phyloP scores from a whole-genome alignment of 148 eudicot genomes.

The Rhododendron kiyosumense region DNA sequence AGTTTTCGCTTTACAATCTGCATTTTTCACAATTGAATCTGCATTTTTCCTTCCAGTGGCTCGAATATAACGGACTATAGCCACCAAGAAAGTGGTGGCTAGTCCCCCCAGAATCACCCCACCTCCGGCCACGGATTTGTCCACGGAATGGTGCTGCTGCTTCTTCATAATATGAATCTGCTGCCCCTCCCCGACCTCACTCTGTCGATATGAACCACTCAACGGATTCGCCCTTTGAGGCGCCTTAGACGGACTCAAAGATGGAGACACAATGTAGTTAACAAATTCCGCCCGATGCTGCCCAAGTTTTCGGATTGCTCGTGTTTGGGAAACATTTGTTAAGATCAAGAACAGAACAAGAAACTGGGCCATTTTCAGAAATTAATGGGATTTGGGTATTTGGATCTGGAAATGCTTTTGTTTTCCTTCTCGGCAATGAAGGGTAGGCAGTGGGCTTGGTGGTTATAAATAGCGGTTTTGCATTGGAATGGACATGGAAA shows the following conservation, averaged over 20 bases:
- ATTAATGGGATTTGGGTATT: not conserved
- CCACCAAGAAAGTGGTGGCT: slow-evolving; percentile 37
- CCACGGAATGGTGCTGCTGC: slow-evolving; percentile 22
- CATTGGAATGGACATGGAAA: not conserved
- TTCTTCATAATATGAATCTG: not conserved
- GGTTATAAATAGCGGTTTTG: not conserved
- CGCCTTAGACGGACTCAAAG: slow-evolving; percentile 16
- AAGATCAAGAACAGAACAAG: slow-evolving; percentile 24
- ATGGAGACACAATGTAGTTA: slow-evolving; percentile 1
- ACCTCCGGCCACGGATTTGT: slow-evolving; percentile 46
- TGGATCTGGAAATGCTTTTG: not conserved
- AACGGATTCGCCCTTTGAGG: slow-evolving; percentile 10
- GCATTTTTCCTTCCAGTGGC: slow-evolving; percentile 36
- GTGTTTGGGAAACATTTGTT: slow-evolving; percentile 12
- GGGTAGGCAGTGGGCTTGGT: not conserved
- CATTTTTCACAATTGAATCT: not conserved
- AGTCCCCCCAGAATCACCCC: slow-evolving; percentile 53
- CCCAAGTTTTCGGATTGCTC: slow-evolving; percentile 10
- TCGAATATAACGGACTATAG: slow-evolving; percentile 44
- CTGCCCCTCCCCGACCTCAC: not conserved
- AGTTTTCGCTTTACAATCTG: not conserved
- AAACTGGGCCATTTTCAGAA: slow-evolving; percentile 25
- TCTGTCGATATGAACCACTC: slow-evolving; percentile 2
- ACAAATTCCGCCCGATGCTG: not conserved
- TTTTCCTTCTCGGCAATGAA: not conserved